Evolutionary conservation across 1,139 yeast genomes (phyloP).

Genomic region (Yamadazyma dendronema): DNA sequence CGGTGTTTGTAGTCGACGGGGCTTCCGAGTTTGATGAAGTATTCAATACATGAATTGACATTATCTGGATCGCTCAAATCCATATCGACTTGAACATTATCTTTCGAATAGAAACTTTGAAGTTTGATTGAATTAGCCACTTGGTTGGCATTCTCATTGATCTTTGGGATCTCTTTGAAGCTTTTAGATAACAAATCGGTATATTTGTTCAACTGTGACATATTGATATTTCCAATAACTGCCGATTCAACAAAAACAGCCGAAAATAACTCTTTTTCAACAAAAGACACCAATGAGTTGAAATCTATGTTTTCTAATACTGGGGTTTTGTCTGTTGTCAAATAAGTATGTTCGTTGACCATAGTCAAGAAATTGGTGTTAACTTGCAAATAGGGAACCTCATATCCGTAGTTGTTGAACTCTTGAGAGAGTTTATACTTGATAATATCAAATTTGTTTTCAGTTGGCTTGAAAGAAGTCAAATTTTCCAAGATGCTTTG

Average conservation of each 20-base stretch:
- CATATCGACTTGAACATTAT: slow-evolving; percentile 48
- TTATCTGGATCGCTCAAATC: slow-evolving; percentile 64
- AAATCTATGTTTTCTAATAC: slow-evolving; percentile 45
- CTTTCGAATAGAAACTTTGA: slow-evolving; percentile 41
- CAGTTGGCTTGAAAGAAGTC: slow-evolving; percentile 48
- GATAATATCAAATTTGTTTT: slow-evolving; percentile 61
- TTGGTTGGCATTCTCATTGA: slow-evolving; percentile 41
- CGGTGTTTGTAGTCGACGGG: slow-evolving; percentile 29
- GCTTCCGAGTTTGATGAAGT: slow-evolving; percentile 67
- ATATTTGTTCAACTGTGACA: slow-evolving; percentile 23
- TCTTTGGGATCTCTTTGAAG: slow-evolving; percentile 25
- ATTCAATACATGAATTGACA: slow-evolving; percentile 82
- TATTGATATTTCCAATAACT: slow-evolving; percentile 74
- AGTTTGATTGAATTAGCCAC: slow-evolving; percentile 23
- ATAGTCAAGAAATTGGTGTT: slow-evolving; percentile 60
- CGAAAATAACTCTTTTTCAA: slow-evolving; percentile 38
- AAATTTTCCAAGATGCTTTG: slow-evolving; percentile 58
- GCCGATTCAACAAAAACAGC: slow-evolving; percentile 63
- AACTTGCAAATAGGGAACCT: slow-evolving; percentile 75
- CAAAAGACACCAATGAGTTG: slow-evolving; percentile 48
- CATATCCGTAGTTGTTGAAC: slow-evolving; percentile 67
- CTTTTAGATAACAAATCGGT: slow-evolving; percentile 19
- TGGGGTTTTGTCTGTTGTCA: slow-evolving; percentile 57
- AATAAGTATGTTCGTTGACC: slow-evolving; percentile 70
- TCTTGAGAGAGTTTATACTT: slow-evolving; percentile 64